Conservation (phyloP, 106 monocot genomes). For the Dioscorea zingiberensis region DNA sequence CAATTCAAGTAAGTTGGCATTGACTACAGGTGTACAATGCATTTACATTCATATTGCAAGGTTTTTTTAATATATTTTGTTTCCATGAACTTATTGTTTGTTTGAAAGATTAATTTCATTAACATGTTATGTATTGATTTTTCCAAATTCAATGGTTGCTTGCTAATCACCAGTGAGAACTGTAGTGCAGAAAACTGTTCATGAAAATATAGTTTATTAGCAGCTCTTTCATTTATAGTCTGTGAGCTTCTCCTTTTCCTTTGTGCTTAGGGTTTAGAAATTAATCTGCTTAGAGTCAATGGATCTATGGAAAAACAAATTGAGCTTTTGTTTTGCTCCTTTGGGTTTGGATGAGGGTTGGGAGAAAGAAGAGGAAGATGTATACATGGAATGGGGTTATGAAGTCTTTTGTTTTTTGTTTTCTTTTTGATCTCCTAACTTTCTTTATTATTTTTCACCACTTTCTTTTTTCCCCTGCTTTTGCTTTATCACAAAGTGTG, state of each 20-base stretch:
- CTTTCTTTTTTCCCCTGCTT: slow-evolving; percentile 27
- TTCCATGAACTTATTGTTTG: no score
- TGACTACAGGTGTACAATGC: not conserved
- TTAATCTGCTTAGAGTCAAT: slow-evolving; percentile 7
- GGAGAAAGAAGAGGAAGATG: slow-evolving; percentile 17
- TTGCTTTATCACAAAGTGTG: slow-evolving; percentile 42
- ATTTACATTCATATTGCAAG: no score
- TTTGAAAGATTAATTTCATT: no score
- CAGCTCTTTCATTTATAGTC: no score
- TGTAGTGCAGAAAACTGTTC: no score
- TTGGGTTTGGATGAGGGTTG: slow-evolving; percentile 15
- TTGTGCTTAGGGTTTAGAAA: no score
- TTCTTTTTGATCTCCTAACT: slow-evolving; percentile 8
- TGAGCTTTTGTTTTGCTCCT: slow-evolving; percentile 8
- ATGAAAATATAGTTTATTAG: no score
- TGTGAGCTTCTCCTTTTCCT: no score
- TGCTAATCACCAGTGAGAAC: no score
- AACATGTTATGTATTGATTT: no score
- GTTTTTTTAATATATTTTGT: no score
- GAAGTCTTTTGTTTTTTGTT: slow-evolving; percentile 17
- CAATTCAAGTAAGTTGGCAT: slow-evolving; percentile 75
- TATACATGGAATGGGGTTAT: slow-evolving; percentile 13
- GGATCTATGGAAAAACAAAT: not conserved
- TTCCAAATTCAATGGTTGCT: no score
- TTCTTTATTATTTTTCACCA: slow-evolving; percentile 13